These are phyloP conservation scores for Asterochloris erici DNA, from an alignment of 139 green algal genomes.

Conservation along the genomic window DNA sequence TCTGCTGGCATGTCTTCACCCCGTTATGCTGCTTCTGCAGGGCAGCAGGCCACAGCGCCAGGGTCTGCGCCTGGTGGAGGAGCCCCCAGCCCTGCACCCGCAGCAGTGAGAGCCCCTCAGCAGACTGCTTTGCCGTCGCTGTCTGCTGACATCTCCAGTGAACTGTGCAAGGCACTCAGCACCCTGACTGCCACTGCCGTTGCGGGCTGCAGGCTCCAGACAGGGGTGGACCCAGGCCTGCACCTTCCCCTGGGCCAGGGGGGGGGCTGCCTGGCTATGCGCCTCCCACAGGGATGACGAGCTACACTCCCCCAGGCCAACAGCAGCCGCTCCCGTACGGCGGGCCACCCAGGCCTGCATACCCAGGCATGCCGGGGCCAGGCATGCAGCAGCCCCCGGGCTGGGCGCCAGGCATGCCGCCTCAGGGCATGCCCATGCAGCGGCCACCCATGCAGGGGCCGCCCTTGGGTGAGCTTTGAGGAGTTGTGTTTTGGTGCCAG, in stretches of 20 bases:
- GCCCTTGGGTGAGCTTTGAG: background rate
- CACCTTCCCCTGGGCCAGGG: too few species aligned
- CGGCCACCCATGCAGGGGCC: background rate
- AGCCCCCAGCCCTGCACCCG: background rate
- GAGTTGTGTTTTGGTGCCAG: background rate
- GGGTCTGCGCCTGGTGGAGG: background rate
- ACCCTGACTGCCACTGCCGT: too few species aligned
- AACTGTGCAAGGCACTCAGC: too few species aligned
- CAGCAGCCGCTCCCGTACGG: background rate
- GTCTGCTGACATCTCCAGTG: background rate
- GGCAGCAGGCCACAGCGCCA: background rate
- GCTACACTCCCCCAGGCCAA: constrained; percentile 7
- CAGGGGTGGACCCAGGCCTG: too few species aligned
- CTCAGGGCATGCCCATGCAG: constrained; percentile 14
- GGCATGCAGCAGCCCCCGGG: background rate
- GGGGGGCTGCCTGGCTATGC: constrained; percentile 3
- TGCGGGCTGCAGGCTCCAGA: too few species aligned
- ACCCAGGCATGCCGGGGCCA: background rate
- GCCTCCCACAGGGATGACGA: constrained; percentile 6
- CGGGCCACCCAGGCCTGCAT: background rate
- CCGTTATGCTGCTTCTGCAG: background rate
- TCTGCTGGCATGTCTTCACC: background rate
- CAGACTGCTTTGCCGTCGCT: background rate
- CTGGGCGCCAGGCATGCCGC: background rate
- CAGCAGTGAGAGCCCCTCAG: background rate